Evolutionary conservation across 192 early-diverging fungal species (phyloP), one percentile per base, ranked within the genome.

Genomic region (Linderina pennispora): DNA sequence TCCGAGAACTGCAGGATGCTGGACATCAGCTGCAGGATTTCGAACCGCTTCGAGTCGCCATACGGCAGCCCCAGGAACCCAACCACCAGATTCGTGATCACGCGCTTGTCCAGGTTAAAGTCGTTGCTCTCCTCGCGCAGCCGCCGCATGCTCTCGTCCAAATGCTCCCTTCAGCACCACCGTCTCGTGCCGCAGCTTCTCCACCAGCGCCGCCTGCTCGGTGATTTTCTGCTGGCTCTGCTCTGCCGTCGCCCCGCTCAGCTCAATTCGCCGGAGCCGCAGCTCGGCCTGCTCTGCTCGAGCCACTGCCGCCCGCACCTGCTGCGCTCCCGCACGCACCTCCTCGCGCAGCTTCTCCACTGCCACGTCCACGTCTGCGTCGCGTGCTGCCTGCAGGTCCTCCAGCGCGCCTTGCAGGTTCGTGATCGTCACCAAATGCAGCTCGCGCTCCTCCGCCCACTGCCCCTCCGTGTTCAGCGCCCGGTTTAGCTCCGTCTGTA

Each of bases 61-160:
- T 91, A 80, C 19, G 86, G 86, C 32, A 88, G 76, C 40, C 79
- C 76, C 38, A 94, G 62, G 61, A 94, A 98, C 1, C 84, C 80
- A 33, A 96, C 85, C 33, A 98, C 65, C 6, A 98, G 78, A 45
- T 94, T 94, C 36, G 91, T 84, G 20, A 96, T 85, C 7, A 98
- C 77, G 22, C 83, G 84, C 47, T 92, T 82, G 54, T 90, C 88
- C 9, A 91, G 76, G 44, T 82, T 87, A 34, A 84, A 87, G 44
- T 92, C 83, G 48, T 70, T 87, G 54, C 80, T 79, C 45, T 82
- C 81, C 37, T 89, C 86, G 46, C 80, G 80, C 48, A 97, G 62
- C 37, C 87, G 82, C 18, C 91, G 80, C 81, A 97, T 89, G 22
- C 92, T 91, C 50, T 98, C 93, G 32, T 82, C 79, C 33, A 98